phyloP scores from a whole-genome alignment of 345 rosid species.

The Citrus glauca region DNA sequence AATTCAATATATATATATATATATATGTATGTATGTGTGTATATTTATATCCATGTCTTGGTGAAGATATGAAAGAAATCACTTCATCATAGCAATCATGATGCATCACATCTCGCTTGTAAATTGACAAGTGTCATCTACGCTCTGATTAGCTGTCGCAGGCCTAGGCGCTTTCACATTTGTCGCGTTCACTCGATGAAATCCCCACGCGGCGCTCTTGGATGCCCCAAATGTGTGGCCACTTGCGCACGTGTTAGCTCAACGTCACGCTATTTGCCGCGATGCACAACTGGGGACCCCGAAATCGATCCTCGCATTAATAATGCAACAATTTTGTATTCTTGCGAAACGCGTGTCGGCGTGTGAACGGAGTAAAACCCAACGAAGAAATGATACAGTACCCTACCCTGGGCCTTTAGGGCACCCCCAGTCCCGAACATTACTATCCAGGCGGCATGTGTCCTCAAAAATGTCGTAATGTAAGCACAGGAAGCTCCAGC shows the following conservation, averaged over 20 bases:
- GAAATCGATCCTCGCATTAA: no score
- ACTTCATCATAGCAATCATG: not conserved
- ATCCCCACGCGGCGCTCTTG: not conserved
- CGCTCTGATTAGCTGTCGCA: not conserved
- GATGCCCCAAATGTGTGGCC: not conserved
- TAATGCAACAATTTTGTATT: not conserved
- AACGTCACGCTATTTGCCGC: not conserved
- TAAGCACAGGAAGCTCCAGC: not conserved
- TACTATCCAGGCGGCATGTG: not conserved
- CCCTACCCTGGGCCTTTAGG: not conserved
- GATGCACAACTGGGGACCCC: not conserved
- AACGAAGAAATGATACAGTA: not conserved
- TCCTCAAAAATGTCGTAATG: not conserved
- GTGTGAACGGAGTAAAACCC: not conserved
- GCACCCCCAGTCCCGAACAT: not conserved
- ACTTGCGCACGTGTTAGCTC: not conserved
- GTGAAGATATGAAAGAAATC: not conserved
- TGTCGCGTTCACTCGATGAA: not conserved
- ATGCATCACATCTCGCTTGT: not conserved
- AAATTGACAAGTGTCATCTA: slow-evolving; percentile 1
- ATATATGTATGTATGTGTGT: no score
- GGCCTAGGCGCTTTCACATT: not conserved
- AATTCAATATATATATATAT: no score
- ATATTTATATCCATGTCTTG: not conserved
- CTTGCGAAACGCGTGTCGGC: not conserved